Base-by-base conservation (phyloP, 75 land plant species). In the Pinus tabuliformis region DNA sequence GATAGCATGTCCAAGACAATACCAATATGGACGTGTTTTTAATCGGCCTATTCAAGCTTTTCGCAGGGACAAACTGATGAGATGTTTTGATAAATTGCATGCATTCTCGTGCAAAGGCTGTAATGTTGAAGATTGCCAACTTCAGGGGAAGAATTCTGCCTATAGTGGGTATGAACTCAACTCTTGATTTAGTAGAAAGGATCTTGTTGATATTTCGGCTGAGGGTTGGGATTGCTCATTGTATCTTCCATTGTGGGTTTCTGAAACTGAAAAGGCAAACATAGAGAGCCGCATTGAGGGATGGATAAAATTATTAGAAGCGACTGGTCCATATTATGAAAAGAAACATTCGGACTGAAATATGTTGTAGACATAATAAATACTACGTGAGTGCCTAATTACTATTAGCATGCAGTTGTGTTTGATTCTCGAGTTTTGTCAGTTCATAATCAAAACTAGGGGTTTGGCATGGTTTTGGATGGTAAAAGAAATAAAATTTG, bases 1-100 rank as follows among this genome's bases (percentile, higher is more conserved):
- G 99, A 97, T 60, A 92, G 96, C 75, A 91, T 97, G 95, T 91
- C 98, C 12, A 97, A 93, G 81, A 97, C 99, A 8, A 95, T 97
- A 75, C 98, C 98, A 0, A 97, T 97, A 71, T 97, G 99, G 99
- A 70, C 92, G 99, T 77, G 94, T 97, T 30, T 72, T 95, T 64
- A 97, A 97, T 83, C 88, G 96, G 4, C 91, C 95, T 17, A 78
- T 96, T 49, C 54, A 62, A 57, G 37, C 0, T 20, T 57, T 59
- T 36, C 76, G 22, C 12, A 6, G 0, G 21, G 18, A 14, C 33
- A 15, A 54, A 26, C 0, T 54, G 74, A 72, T 30, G 45, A 52
- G 17, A 72, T 24, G 9, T 72, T 56, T 28, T 3, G 15, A 22
- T 37, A 18, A 21, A 20, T 54, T 28, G 18, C 58, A 56, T 30